Evolutionary conservation across 129 eudicot species (phyloP), one percentile per base, ranked within the genome.

Genomic region (Smallanthus sonchifolius): DNA sequence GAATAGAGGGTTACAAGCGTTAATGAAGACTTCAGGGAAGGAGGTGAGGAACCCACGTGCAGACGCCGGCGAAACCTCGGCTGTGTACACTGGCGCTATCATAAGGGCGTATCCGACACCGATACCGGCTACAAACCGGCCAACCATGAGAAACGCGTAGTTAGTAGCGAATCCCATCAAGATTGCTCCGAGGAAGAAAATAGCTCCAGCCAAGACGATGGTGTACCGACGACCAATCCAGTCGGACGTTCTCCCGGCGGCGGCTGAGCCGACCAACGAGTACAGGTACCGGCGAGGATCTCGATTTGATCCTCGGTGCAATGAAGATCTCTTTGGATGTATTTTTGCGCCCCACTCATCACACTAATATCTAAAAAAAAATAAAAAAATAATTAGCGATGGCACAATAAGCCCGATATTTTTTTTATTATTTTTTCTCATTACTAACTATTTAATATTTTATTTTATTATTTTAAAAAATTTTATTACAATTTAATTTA

Each of bases 151-250:
- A 72, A 86, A 81, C 0, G 87, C 75, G 61, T 83, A 88, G 80
- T 81, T 83, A 3, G 91, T 78, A 35, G 95, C 91, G 34, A 88
- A 83, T 15, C 95, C 91, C 95, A 88, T 88, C 13, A 88, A 69
- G 42, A 88, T 67, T 14, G 91, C 95, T 24, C 95, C 95, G 5
- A 20, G 60, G 44, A 86, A 86, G 82, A 88, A 86, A 14, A 81
- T 77, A 9, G 70, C 88, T 11, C 80, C 86, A 51, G 91, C 95
- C 2, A 86, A 76, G 43, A 86, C 80, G 40, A 86, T 86, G 20
- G 94, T 89, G 80, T 81, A 86, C 13, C 95, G 88, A 1, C 95
- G 95, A 38, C 95, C 95, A 6, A 89, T 79, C 91, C 84, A 84
- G 75, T 89, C 95, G 36, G 95, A 86, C 1, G 91, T 86, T 39